Base-by-base conservation (phyloP, 2,329 filamentous ascomycete species). In the Sarocladium oryzae region DNA sequence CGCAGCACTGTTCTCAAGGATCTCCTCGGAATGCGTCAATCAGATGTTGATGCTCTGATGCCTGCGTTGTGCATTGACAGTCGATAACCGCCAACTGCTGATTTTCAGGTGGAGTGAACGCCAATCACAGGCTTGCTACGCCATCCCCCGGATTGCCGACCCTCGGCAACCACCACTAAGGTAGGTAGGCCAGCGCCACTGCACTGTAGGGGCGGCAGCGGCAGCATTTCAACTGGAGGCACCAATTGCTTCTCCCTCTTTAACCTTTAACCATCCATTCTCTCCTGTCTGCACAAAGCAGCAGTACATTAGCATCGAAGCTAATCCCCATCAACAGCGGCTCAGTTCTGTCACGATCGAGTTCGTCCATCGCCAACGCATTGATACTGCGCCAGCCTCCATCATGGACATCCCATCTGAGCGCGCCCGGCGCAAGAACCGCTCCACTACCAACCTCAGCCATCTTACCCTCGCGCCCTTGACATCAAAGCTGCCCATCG, bases 391-490 rank as follows among this genome's bases (percentile, higher is more conserved):
- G n/a, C n/a, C 23, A 30, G 21, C n/a, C 40, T n/a, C 18, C 11
- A 65, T 45, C 52, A 81, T 84, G 81, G 81, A 84, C 56, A 70
- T 76, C 55, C 77, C 78, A 53, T 83, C 79, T 50, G 76, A 75
- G 57, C 74, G 77, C 56, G 70, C 75, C 40, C 74, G 79, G 54
- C 78, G 78, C 56, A 79, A 81, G 66, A 78, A 76, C 59, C 75
- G 77, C 57, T 83, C 81, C 20, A 73, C 74, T 24, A 78, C 75
- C 46, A 82, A 77, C 64, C 69, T 84, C 56, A 77, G 78, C 59
- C 77, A 82, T 58, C 73, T 84, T 53, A 75, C 78, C 13, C 79
- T 85, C 53, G 82, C 79, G n/a, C 82, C 82, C 24, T 68, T 86
- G 51, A 85, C 82, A 21, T 74, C 77, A 49, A 79, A 78, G 61